Base-by-base conservation (phyloP, 179 eudicot genomes). In the Sideroxylon spinosum region DNA sequence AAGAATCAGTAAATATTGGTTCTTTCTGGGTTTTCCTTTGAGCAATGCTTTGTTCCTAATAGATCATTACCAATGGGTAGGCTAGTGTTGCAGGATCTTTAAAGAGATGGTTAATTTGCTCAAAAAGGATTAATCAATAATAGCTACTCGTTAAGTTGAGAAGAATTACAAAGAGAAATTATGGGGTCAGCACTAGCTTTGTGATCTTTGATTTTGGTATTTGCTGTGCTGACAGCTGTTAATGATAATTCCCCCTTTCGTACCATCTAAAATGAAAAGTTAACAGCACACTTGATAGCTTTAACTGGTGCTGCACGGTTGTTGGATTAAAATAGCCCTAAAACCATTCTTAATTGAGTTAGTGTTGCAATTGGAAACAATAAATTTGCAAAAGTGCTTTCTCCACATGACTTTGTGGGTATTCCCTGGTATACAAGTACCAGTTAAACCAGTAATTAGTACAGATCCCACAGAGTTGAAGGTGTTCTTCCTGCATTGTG, bases 371-470 rank as follows among this genome's bases (percentile, higher is more conserved):
- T 14, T 29, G 37, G n/a, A 9, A 22, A 62, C 20, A 14, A 69
- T 28, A 49, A 65, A 59, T 44, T 46, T 52, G 56, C 16, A 69
- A 28, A 46, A 53, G 75, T 75, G 78, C 62, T 75, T 80, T 67
- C 82, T 59, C 82, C 82, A 80, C 70, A 46, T 17, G 82, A 59
- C 49, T 44, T 66, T 12, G 64, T n/a, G 52, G 52, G 50, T 57
- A 8, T 50, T 50, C 37, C 37, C 55, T 50, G 3, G 10, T 29
- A 29, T 50, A 12, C 13, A 4, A 50, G 55, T 1, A 50, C 13
- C 10, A 2, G 55, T 50, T 7, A 9, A 50, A 53, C 23, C 2
- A 28, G 64, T 8, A 55, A 16, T 13, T 20, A 73, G 49, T 74
- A 67, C 59, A 75, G 57, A 75, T 9, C 29, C 64, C 28, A 52